Conservation (phyloP, 148 eudicot genomes). For the Cornus kousa region DNA sequence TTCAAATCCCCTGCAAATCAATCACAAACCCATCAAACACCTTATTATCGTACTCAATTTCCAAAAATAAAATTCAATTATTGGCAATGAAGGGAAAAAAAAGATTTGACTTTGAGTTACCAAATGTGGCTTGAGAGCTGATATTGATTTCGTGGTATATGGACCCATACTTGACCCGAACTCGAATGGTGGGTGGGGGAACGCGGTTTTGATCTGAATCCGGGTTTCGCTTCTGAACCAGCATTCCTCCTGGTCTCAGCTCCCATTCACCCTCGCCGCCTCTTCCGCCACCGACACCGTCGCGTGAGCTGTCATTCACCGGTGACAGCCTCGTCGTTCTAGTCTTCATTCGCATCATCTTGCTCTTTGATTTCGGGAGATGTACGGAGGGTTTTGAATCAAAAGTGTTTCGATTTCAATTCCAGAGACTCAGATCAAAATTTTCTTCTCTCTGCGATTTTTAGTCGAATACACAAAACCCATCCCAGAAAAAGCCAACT, state of each 20-base stretch:
- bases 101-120: slow-evolving; percentile 29
- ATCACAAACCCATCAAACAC: neutral
- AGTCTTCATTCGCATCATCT: slow-evolving; percentile 87
- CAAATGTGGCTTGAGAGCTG: slow-evolving; percentile 76
- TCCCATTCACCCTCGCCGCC: slow-evolving; percentile 62
- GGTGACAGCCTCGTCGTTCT: slow-evolving; percentile 40
- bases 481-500: slow-evolving; percentile 11
- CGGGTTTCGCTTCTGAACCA: slow-evolving; percentile 68
- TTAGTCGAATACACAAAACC: neutral
- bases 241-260: slow-evolving; percentile 86
- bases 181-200: slow-evolving; percentile 61
- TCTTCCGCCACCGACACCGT: slow-evolving; percentile 17
- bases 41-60: neutral
- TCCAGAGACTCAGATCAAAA: slow-evolving; percentile 12
- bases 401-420: neutral
- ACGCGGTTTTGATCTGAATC: slow-evolving; percentile 47
- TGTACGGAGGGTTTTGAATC: neutral
- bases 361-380: neutral
- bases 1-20: slow-evolving; percentile 74
- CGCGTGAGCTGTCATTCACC: slow-evolving; percentile 19
- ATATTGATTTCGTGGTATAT: slow-evolving; percentile 66
- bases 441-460: slow-evolving; percentile 4
- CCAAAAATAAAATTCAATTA: too few species aligned
- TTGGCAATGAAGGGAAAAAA: too few species aligned
- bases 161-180: slow-evolving; percentile 75